Conservation (phyloP, 2,329 filamentous ascomycete genomes). For the Beauveria sp. region DNA sequence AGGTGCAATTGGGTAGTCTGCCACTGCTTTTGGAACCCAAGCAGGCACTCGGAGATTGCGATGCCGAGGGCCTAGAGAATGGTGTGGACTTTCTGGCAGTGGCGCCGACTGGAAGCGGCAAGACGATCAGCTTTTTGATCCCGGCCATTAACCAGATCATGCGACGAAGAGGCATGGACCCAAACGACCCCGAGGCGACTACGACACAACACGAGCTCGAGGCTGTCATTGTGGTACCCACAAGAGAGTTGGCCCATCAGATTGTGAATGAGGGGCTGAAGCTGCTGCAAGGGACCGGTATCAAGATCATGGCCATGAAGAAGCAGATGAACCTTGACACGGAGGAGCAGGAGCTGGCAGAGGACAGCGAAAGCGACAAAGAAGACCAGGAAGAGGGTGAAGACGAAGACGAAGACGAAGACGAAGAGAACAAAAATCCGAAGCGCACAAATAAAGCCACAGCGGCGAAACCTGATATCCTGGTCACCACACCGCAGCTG, state of each 20-base stretch:
- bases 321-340: conserved; percentile 70
- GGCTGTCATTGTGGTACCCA: conserved; percentile 68
- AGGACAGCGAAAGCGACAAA: conserved; percentile 30
- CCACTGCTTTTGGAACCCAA: conserved; percentile 64
- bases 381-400: conserved; percentile 29
- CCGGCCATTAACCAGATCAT: conserved; percentile 74
- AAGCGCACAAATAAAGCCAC: conserved; percentile 19
- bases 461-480: conserved; percentile 28
- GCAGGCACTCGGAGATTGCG: conserved; percentile 36
- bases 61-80: conserved; percentile 23
- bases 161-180: conserved; percentile 42
- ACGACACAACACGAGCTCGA: conserved; percentile 43
- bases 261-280: conserved; percentile 84
- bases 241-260: conserved; percentile 69
- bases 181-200: conserved; percentile 27
- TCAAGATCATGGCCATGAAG: conserved; percentile 74
- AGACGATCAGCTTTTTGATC: conserved; percentile 88
- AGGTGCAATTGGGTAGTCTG: conserved; percentile 83
- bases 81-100: conserved; percentile 74
- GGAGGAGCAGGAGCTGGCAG: conserved; percentile 30
- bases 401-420: conserved; percentile 28
- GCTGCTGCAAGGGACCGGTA: conserved; percentile 64
- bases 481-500: conserved; percentile 44
- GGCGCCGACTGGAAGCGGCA: conserved; percentile 92
- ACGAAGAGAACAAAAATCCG: conserved; percentile 14